These are phyloP conservation scores for Coniochaeta pulveracea DNA, from an alignment of 2,329 filamentous ascomycete genomes.

Conservation along the genomic window DNA sequence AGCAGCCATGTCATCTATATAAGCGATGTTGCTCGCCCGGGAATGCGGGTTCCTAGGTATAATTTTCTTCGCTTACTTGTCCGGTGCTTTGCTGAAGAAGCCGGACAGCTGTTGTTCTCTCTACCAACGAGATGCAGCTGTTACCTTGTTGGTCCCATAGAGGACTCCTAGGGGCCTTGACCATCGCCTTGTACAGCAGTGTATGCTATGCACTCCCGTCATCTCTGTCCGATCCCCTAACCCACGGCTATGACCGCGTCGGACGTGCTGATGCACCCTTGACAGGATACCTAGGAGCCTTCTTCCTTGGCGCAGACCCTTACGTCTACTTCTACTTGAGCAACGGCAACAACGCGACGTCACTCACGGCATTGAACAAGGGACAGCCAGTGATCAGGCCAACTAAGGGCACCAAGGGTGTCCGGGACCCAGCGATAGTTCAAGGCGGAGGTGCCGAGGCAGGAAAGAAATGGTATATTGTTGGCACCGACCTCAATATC, in stretches of 20 bases:
- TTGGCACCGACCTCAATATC: slow-evolving; percentile 43
- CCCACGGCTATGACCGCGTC: slow-evolving; percentile 15
- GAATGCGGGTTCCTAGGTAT: too few species aligned
- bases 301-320: slow-evolving; percentile 42
- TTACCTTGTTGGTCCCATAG: too few species aligned
- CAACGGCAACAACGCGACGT: slow-evolving; percentile 36
- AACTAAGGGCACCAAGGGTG: slow-evolving; percentile 37
- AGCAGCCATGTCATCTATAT: too few species aligned
- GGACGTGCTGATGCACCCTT: slow-evolving; percentile 25
- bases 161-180: background rate
- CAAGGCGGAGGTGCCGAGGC: slow-evolving; percentile 31
- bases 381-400: slow-evolving; percentile 35
- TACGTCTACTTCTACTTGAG: slow-evolving; percentile 43
- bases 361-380: slow-evolving; percentile 35
- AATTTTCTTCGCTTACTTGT: too few species aligned
- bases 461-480: slow-evolving; percentile 41
- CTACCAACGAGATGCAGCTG: too few species aligned
- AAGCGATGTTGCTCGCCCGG: too few species aligned
- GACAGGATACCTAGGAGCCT: slow-evolving; percentile 39
- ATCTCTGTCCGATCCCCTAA: slow-evolving; percentile 12
- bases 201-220: background rate
- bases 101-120: too few species aligned
- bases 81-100: too few species aligned
- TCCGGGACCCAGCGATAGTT: slow-evolving; percentile 39
- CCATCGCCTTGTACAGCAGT: slow-evolving; percentile 5